phyloP scores from a whole-genome alignment of 2,329 filamentous ascomycete species.

The Metarhizium rileyi region DNA sequence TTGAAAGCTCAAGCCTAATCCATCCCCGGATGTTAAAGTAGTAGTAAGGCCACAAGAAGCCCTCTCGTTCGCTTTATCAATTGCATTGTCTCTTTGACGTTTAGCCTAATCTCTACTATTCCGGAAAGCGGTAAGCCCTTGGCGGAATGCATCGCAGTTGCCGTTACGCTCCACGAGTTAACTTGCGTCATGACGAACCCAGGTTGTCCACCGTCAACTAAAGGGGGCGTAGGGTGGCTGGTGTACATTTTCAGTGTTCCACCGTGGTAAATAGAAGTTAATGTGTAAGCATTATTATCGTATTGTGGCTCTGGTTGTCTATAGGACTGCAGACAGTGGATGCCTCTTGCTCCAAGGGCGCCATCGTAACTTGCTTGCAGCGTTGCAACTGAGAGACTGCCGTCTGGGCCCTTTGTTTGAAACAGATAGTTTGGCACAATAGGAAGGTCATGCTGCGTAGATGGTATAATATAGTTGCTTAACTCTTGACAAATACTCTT shows the following conservation, averaged over 20 bases:
- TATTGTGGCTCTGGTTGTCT: too few species aligned
- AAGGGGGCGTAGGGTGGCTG: too few species aligned
- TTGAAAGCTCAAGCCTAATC: not conserved
- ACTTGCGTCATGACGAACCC: too few species aligned
- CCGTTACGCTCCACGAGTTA: not conserved
- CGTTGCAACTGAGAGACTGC: too few species aligned
- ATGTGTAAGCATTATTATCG: too few species aligned
- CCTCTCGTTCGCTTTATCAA: not conserved
- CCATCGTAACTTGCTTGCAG: too few species aligned
- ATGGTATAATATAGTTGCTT: slow-evolving; percentile 19
- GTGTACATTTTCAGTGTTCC: too few species aligned
- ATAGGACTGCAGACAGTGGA: too few species aligned
- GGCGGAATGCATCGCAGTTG: not conserved
- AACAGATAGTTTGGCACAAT: slow-evolving; percentile 30
- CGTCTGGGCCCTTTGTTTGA: slow-evolving; percentile 23
- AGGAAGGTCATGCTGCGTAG: slow-evolving; percentile 19
- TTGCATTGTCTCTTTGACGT: not conserved
- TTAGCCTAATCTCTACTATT: not conserved
- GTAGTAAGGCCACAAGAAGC: too few species aligned
- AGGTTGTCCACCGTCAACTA: too few species aligned
- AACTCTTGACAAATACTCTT: slow-evolving; percentile 11
- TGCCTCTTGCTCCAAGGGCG: too few species aligned
- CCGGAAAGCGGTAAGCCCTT: not conserved
- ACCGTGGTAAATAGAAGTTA: too few species aligned
- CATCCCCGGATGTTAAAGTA: not conserved